Evolutionary conservation across 2,329 filamentous ascomycete genomes (phyloP).

Genomic region (Elsinoe fawcettii): DNA sequence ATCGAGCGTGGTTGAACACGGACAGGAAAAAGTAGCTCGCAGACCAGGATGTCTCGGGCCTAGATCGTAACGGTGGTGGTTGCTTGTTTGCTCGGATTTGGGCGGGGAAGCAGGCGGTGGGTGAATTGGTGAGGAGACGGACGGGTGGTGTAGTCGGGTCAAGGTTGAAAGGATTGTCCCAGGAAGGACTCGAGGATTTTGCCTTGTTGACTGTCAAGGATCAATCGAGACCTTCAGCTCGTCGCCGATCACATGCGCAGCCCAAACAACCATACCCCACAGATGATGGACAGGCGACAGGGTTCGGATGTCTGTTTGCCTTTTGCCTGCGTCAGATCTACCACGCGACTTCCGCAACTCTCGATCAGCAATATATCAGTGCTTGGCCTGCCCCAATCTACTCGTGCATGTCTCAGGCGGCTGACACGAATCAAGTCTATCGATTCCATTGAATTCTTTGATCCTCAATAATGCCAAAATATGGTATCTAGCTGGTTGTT

Average conservation of each 20-base stretch:
- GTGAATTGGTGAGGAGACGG: not conserved
- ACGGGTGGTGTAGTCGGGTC: not conserved
- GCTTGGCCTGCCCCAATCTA: not conserved
- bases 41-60: not conserved
- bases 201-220: not conserved
- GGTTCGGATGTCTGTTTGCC: not conserved
- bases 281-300: not conserved
- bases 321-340: not conserved
- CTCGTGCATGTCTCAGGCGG: not conserved
- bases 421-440: not conserved
- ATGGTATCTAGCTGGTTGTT: conserved; percentile 31
- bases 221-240: not conserved
- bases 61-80: conserved; percentile 5
- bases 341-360: not conserved
- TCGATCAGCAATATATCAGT: not conserved
- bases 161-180: not conserved
- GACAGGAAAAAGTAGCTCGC: not conserved
- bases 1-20: not conserved
- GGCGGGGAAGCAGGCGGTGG: not conserved
- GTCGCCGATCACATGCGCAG: not conserved
- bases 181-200: not conserved
- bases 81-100: not conserved
- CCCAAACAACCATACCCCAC: not conserved
- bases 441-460: not conserved
- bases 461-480: not conserved